Percentiles rank a stretch among this genome's conserved stretches.
Conservation (phyloP, 148 eudicot genomes). For the Mesembryanthemum crystallinum region DNA sequence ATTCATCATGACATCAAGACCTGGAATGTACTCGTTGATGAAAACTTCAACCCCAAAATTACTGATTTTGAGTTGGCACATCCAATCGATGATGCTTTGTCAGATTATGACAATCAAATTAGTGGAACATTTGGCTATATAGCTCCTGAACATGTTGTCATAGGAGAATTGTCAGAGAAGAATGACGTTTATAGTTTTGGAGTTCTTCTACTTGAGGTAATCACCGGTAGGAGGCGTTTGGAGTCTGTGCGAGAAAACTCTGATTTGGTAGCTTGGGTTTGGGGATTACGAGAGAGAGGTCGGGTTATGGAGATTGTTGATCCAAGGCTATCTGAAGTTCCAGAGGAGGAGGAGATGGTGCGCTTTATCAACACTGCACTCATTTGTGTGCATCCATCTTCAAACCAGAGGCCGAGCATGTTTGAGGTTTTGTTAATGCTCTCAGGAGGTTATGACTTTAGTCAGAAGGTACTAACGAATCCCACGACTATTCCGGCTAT, state of each 20-base stretch:
- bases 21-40: constrained; percentile 57
- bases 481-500: constrained; percentile 12
- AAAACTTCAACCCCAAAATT: constrained; percentile 52
- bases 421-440: constrained; percentile 57
- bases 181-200: constrained; percentile 63
- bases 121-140: constrained; percentile 63
- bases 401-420: constrained; percentile 55
- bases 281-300: constrained; percentile 45
- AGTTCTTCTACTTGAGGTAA: constrained; percentile 52
- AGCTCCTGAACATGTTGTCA: constrained; percentile 53
- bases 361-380: constrained; percentile 50
- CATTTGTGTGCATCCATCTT: constrained; percentile 47
- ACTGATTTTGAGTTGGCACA: constrained; percentile 59
- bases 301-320: constrained; percentile 52
- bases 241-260: background rate
- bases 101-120: constrained; percentile 41
- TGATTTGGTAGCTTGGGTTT: constrained; percentile 54
- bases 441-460: constrained; percentile 37
- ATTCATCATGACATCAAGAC: constrained; percentile 69
- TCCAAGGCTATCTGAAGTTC: constrained; percentile 40
- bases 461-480: constrained; percentile 30
- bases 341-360: constrained; percentile 31
- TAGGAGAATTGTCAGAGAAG: constrained; percentile 55
- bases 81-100: constrained; percentile 48
- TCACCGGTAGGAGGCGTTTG: constrained; percentile 38